phyloP scores from a whole-genome alignment of 345 rosid species.

The Acer negundo region DNA sequence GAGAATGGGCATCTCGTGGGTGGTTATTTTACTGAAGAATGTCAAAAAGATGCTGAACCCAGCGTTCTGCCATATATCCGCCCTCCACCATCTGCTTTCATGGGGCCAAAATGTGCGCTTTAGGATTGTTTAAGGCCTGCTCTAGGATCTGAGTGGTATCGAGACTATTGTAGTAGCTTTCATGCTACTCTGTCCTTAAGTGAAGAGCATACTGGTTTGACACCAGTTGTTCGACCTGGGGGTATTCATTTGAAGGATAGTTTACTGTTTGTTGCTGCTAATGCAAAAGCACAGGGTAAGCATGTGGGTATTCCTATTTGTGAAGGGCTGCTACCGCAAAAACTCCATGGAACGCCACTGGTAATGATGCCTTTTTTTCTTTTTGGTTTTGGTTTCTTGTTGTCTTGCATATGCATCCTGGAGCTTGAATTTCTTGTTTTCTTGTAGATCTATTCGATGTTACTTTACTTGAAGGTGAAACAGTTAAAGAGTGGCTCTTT shows the following conservation, averaged over 20 bases:
- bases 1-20: slow-evolving; percentile 39
- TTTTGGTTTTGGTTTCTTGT: neutral
- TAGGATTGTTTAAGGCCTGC: slow-evolving; percentile 96
- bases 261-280: slow-evolving; percentile 59
- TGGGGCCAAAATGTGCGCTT: slow-evolving; percentile 88
- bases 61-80: slow-evolving; percentile 41
- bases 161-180: slow-evolving; percentile 72
- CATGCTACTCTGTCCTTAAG: slow-evolving; percentile 63
- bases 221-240: slow-evolving; percentile 71
- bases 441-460: slow-evolving; percentile 75
- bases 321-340: slow-evolving; percentile 76
- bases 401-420: too few species aligned
- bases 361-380: slow-evolving; percentile 33
- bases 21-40: slow-evolving; percentile 33
- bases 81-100: slow-evolving; percentile 75
- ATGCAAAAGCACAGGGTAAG: slow-evolving; percentile 66
- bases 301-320: slow-evolving; percentile 90
- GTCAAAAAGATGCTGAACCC: slow-evolving; percentile 32
- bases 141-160: slow-evolving; percentile 54
- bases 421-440: too few species aligned
- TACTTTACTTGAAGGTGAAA: slow-evolving; percentile 65
- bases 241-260: slow-evolving; percentile 80
- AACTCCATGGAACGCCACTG: slow-evolving; percentile 85
- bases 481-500: slow-evolving; percentile 83
- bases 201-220: slow-evolving; percentile 65